Conservation (phyloP, 2,329 filamentous ascomycete genomes). For the Madurella mycetomatis region DNA sequence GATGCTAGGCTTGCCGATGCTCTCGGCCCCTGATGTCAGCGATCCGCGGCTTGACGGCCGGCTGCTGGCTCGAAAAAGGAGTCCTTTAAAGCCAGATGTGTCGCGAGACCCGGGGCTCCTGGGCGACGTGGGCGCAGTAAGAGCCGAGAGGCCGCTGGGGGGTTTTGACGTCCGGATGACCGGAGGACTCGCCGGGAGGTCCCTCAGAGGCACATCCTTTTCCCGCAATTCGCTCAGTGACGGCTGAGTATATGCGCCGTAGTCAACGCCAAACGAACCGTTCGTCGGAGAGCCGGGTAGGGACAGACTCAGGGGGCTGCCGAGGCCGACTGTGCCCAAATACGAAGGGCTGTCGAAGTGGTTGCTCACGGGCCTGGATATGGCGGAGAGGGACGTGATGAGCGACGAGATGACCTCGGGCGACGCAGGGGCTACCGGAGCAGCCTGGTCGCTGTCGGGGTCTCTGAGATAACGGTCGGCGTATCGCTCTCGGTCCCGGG, state of each 20-base stretch:
- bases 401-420: slow-evolving; percentile 67
- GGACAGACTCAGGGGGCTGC: slow-evolving; percentile 30
- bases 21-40: slow-evolving; percentile 52
- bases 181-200: slow-evolving; percentile 61
- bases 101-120: slow-evolving; percentile 41
- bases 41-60: slow-evolving; percentile 59
- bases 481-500: slow-evolving; percentile 21
- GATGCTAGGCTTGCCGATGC: slow-evolving; percentile 61
- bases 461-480: slow-evolving; percentile 22
- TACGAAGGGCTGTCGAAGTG: slow-evolving; percentile 58
- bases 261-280: slow-evolving; percentile 67
- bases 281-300: slow-evolving; percentile 37
- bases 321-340: slow-evolving; percentile 21
- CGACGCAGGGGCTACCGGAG: slow-evolving; percentile 43
- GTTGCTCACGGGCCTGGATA: slow-evolving; percentile 61
- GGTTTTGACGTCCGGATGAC: slow-evolving; percentile 78
- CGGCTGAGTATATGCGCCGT: slow-evolving; percentile 58
- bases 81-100: slow-evolving; percentile 49
- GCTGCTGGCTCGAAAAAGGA: slow-evolving; percentile 46
- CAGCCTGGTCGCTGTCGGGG: slow-evolving; percentile 17
- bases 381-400: slow-evolving; percentile 67
- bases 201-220: slow-evolving; percentile 49
- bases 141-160: slow-evolving; percentile 67
- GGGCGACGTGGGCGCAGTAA: slow-evolving; percentile 60
- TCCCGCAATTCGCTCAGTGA: slow-evolving; percentile 46